Evolutionary conservation across 2,329 filamentous ascomycete genomes (phyloP).

Genomic region (Cercospora berteroae): DNA sequence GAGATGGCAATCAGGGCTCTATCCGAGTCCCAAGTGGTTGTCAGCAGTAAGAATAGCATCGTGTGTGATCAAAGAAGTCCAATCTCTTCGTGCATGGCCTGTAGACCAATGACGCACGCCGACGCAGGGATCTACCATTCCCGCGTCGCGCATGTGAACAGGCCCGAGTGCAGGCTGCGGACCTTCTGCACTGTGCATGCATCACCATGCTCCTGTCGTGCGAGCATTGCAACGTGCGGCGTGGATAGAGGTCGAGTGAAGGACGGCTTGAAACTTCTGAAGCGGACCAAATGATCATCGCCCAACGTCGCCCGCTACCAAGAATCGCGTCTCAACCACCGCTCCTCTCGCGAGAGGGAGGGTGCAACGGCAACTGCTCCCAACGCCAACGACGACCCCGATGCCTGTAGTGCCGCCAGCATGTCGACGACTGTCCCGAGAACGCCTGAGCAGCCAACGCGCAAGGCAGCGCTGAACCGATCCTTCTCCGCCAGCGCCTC

Average conservation of each 20-base stretch:
- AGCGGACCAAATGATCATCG: not conserved
- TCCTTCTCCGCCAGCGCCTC: constrained; percentile 45
- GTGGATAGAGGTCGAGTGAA: not conserved
- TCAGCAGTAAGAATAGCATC: not conserved
- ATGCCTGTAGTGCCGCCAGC: constrained; percentile 10
- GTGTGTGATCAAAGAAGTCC: not conserved
- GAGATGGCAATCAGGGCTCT: not conserved
- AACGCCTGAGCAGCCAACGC: constrained; percentile 32
- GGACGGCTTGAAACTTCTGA: not conserved
- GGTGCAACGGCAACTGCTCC: not conserved
- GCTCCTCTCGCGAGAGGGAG: not conserved
- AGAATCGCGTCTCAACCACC: not conserved
- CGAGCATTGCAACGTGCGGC: not conserved
- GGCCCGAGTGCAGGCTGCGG: not conserved
- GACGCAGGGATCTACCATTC: not conserved
- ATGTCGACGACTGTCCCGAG: constrained; percentile 31
- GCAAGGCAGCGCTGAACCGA: constrained; percentile 38
- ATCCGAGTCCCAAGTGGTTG: not conserved
- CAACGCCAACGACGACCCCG: not conserved
- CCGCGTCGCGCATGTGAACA: constrained; percentile 1
- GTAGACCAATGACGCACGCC: not conserved
- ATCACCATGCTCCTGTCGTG: not conserved
- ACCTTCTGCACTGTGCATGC: not conserved
- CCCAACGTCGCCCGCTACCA: not conserved
- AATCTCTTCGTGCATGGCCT: not conserved